Base-by-base conservation (phyloP, 176 grass and related monocot species). In the Oryza glaberrima region DNA sequence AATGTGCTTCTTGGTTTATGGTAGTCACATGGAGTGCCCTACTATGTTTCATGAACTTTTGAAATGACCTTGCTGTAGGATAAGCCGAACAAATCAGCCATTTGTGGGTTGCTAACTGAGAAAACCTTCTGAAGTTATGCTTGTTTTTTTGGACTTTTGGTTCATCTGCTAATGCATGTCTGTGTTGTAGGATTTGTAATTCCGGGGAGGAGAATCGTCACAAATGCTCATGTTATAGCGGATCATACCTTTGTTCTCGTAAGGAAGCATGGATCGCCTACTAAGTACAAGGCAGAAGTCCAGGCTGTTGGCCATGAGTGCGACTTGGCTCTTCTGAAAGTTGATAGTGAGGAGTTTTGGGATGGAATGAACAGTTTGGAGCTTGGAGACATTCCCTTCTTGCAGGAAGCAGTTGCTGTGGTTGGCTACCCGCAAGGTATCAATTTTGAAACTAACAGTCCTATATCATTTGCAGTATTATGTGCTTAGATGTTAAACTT, bases 181-280 rank as follows among this genome's bases (percentile, higher is more conserved):
- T 46, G 30, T 84, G 70, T 78, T 95, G 43, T 78, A 98, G 96
- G 96, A 46, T 98, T 98, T 83, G 91, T 95, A 77, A 90, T 98
- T 79, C 86, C 89, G 77, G 93, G 89, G 46, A 82, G 52, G 65
- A 85, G 89, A 70, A 95, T 98, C 7, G 11, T 98, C 46, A 98
- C 96, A 4, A 98, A 98, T 88, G 96, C 96, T 2, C 96, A 98
- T 84, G 96, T 98, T 70, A 83, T 98, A 47, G 93, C 96, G 73
- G 96, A 98, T 88, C 91, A 94, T 66, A 98, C 96, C 22, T 98
- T 95, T 91, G 96, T 95, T 88, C 89, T 95, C 44, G 96, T 98
- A 79, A 93, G 96, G 80, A 98, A 98, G 75, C 96, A 98, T 83
- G 96, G 96, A 49, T 98, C 93, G 1, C 93, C 96, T 72, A 91